Evolutionary conservation across 306 rosid genomes (phyloP).

Genomic region (Cicer cuneatum): DNA sequence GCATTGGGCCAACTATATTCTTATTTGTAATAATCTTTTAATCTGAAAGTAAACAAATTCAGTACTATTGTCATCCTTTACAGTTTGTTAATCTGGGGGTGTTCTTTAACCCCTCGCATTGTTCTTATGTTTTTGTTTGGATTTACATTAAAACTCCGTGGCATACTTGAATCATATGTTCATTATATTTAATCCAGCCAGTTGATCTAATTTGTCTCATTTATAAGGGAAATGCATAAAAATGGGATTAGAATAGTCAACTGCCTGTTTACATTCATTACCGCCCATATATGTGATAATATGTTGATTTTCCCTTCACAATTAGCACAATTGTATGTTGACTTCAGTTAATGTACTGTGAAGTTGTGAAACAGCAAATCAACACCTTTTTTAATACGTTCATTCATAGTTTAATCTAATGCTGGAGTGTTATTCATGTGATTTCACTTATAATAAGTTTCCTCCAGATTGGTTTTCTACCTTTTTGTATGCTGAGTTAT

Average conservation of each 20-base stretch:
- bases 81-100: too few relatives aligned
- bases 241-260: not conserved
- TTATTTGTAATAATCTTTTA: not conserved
- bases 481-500: not conserved
- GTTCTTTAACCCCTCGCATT: not conserved
- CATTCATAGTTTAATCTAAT: not conserved
- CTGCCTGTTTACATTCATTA: not conserved
- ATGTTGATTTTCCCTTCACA: not conserved
- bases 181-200: not conserved
- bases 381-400: not conserved
- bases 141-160: not conserved
- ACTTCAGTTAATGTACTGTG: not conserved
- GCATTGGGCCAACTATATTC: not conserved
- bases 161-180: not conserved
- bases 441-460: slow-evolving; percentile 13
- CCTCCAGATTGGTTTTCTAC: slow-evolving; percentile 1
- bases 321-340: not conserved
- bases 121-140: not conserved
- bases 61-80: not conserved
- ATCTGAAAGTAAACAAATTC: not conserved
- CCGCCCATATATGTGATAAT: not conserved
- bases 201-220: not conserved
- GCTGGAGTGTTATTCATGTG: slow-evolving; percentile 2
- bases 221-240: not conserved
- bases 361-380: not conserved